Evolutionary conservation across 768 basidiomycete species (phyloP).

Genomic region (Butyriboletus loyo): DNA sequence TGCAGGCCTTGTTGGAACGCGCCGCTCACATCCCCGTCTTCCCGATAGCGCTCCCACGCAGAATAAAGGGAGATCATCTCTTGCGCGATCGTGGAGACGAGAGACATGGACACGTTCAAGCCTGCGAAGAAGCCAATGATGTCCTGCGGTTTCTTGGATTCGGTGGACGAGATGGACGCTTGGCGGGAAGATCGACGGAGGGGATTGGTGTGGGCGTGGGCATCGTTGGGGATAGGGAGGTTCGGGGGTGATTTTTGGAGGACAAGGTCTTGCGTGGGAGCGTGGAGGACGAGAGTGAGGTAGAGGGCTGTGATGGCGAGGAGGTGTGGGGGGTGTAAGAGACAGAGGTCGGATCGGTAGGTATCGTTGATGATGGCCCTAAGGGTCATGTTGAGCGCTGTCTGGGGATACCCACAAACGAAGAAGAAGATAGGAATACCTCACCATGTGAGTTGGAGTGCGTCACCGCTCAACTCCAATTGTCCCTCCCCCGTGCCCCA

Average conservation of each 20-base stretch:
- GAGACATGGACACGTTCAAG: conserved; percentile 79
- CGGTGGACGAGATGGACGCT: conserved; percentile 31
- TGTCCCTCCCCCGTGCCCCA: conserved; percentile 82
- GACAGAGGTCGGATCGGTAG: conserved; percentile 87
- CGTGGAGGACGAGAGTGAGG: conserved; percentile 76
- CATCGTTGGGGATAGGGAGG: conserved; percentile 9
- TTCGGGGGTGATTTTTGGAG: conserved; percentile 36
- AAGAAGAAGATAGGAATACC: conserved; percentile 15
- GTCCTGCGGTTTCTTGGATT: conserved; percentile 50
- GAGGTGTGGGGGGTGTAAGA: conserved; percentile 93
- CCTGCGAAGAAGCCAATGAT: conserved; percentile 79
- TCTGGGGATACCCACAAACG: not conserved
- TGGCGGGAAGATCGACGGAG: conserved; percentile 58
- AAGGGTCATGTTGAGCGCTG: not conserved
- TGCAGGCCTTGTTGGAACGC: conserved; percentile 12
- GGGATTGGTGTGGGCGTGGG: conserved; percentile 32
- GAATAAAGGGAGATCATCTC: conserved; percentile 89
- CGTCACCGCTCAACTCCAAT: conserved; percentile 69
- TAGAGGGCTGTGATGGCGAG: conserved; percentile 92
- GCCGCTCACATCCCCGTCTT: conserved; percentile 49
- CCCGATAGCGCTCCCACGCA: conserved; percentile 82
- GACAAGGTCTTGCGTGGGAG: conserved; percentile 47
- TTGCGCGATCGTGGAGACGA: conserved; percentile 82
- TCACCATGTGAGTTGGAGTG: conserved; percentile 90
- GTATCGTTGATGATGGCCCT: conserved; percentile 98